Evolutionary conservation across 1,284 basidiomycete species (phyloP).

Genomic region (Porodaedalea pini): DNA sequence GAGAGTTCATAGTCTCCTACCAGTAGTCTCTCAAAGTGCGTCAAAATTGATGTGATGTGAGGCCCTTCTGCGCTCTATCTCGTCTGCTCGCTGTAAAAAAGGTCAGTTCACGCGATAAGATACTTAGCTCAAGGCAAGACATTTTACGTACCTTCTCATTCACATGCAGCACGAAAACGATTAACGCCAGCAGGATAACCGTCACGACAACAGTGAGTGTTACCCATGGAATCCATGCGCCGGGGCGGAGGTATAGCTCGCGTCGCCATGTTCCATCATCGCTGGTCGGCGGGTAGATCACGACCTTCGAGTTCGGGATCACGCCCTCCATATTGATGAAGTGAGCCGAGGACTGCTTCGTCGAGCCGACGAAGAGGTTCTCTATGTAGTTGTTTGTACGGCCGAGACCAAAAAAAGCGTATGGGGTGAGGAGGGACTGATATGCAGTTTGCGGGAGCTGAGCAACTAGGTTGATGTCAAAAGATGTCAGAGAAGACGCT

Average conservation of each 20-base stretch:
- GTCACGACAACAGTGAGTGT: constrained; percentile 79
- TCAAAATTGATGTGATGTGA: constrained; percentile 98
- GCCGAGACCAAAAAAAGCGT: constrained; percentile 94
- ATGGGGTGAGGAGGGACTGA: constrained; percentile 85
- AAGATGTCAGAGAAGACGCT: background rate
- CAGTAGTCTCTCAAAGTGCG: constrained; percentile 82
- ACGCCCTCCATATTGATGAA: constrained; percentile 93
- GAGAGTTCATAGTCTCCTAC: too few species aligned
- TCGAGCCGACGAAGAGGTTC: constrained; percentile 90
- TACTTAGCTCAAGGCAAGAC: background rate
- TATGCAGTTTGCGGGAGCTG: constrained; percentile 93
- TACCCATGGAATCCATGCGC: constrained; percentile 98
- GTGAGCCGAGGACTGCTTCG: constrained; percentile 65
- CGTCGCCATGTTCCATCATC: constrained; percentile 72
- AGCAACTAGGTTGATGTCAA: constrained; percentile 51
- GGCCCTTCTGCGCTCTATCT: constrained; percentile 79
- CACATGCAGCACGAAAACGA: constrained; percentile 86
- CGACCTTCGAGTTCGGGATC: constrained; percentile 95
- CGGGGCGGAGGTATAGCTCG: constrained; percentile 89
- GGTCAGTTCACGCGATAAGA: constrained; percentile 17
- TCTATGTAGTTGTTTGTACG: constrained; percentile 99
- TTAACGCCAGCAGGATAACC: constrained; percentile 70
- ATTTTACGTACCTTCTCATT: constrained; percentile 76
- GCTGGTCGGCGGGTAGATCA: constrained; percentile 79
- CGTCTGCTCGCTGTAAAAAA: constrained; percentile 75